A percentile compares a stretch with the other conserved stretches of the same genome.
Evolutionary conservation across 805 yeast genomes (phyloP).

Genomic region (Metschnikowia borealis): DNA sequence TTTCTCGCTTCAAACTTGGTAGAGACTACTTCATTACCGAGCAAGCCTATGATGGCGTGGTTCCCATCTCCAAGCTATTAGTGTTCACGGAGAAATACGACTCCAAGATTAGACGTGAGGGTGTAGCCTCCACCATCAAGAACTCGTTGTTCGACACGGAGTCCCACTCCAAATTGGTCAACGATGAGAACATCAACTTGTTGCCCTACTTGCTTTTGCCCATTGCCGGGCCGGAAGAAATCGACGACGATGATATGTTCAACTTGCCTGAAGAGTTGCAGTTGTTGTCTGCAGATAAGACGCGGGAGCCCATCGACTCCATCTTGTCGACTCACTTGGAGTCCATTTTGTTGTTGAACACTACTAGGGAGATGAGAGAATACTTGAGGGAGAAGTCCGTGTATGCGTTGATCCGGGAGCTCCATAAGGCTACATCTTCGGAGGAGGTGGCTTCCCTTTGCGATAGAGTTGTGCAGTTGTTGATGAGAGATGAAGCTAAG

Average conservation of each 20-base stretch:
- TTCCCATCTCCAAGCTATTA: constrained; percentile 75
- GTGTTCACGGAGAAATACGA: constrained; percentile 82
- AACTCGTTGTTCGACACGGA: constrained; percentile 80
- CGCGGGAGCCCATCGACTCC: constrained; percentile 66
- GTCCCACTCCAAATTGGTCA: constrained; percentile 56
- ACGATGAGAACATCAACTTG: constrained; percentile 61
- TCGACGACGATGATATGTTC: constrained; percentile 80
- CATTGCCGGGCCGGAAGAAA: constrained; percentile 70
- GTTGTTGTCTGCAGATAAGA: constrained; percentile 67
- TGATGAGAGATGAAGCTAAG: constrained; percentile 81
- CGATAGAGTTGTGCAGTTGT: constrained; percentile 82
- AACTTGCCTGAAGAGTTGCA: constrained; percentile 87
- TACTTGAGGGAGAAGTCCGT: constrained; percentile 75
- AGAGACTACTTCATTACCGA: constrained; percentile 70
- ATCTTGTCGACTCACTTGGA: constrained; percentile 74
- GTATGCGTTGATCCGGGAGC: constrained; percentile 81
- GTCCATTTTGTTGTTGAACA: constrained; percentile 70
- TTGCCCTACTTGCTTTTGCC: constrained; percentile 82
- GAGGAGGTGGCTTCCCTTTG: constrained; percentile 58
- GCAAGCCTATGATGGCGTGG: constrained; percentile 70
- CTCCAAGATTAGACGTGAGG: constrained; percentile 77
- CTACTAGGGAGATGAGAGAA: constrained; percentile 72
- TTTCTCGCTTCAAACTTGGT: constrained; percentile 72
- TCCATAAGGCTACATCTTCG: constrained; percentile 58
- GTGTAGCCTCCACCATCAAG: constrained; percentile 89